These are phyloP conservation scores for Zychaea mexicana DNA, from an alignment of 371 early-diverging fungal species.

Conservation along the genomic window DNA sequence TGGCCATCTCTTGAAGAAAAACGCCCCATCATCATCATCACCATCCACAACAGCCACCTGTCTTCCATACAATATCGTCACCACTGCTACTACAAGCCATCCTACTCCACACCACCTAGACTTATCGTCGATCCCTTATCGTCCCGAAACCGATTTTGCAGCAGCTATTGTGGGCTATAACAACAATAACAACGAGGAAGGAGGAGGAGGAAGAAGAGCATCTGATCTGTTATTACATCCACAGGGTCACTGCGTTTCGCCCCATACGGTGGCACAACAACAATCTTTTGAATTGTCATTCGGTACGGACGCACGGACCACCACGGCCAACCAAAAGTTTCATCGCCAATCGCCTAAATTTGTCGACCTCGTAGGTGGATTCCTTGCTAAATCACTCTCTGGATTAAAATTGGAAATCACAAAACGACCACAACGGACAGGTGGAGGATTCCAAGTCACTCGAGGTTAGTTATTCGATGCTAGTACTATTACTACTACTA, in stretches of 20 bases:
- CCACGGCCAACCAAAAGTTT: too few species aligned
- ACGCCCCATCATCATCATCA: conserved; percentile 4
- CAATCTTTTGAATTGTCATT: conserved; percentile 32
- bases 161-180: conserved; percentile 27
- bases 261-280: conserved; percentile 2
- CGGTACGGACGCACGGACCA: conserved; percentile 13
- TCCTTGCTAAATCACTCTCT: conserved; percentile 46
- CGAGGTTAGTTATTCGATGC: conserved; percentile 47
- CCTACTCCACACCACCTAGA: conserved; percentile 26
- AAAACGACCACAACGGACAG: conserved; percentile 23
- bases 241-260: conserved; percentile 33
- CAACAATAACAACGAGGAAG: background rate
- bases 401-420: conserved; percentile 50
- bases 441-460: conserved; percentile 42
- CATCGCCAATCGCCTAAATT: conserved; percentile 20
- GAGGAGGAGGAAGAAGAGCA: background rate
- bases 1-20: conserved; percentile 13
- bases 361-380: conserved; percentile 46
- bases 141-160: conserved; percentile 36
- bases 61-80: background rate
- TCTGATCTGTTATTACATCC: conserved; percentile 9
- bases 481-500: too few species aligned
- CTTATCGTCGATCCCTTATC: conserved; percentile 28
- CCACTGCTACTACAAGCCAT: background rate
- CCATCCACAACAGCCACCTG: background rate